Evolutionary conservation across 768 basidiomycete genomes (phyloP).

Genomic region (Lactifluus volemus): DNA sequence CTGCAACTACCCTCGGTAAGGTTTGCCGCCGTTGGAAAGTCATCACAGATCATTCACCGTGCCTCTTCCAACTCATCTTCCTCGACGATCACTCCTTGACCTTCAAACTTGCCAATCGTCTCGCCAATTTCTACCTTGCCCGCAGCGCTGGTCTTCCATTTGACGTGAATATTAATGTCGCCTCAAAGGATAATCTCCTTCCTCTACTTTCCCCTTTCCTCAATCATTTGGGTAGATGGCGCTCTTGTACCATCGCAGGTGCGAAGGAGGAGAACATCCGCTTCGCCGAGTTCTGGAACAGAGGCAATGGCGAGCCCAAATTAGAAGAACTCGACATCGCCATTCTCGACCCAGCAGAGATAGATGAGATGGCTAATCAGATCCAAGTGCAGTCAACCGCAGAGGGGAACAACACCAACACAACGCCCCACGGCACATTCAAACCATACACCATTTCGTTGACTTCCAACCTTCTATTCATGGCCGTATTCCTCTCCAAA

Average conservation of each 20-base stretch:
- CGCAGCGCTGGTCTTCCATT: conserved; percentile 47
- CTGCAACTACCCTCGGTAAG: conserved; percentile 39
- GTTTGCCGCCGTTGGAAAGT: conserved; percentile 56
- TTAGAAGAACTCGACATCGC: conserved; percentile 22
- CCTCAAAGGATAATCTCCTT: conserved; percentile 43
- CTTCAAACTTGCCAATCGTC: conserved; percentile 33
- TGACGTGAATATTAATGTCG: conserved; percentile 42
- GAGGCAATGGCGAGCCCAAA: conserved; percentile 11
- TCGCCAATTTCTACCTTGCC: conserved; percentile 46
- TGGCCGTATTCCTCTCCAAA: conserved; percentile 42
- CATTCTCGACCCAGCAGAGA: conserved; percentile 17
- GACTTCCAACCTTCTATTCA: conserved; percentile 20
- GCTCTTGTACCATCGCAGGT: conserved; percentile 36
- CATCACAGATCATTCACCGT: conserved; percentile 44
- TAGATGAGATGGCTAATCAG: conserved; percentile 10
- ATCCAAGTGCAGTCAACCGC: not conserved
- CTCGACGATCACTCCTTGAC: conserved; percentile 37
- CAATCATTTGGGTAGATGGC: conserved; percentile 49
- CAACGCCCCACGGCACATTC: conserved; percentile 5
- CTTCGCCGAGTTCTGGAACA: conserved; percentile 25
- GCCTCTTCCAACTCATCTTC: conserved; percentile 50
- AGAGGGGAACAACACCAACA: not conserved
- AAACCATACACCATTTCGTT: conserved; percentile 16
- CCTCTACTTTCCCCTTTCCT: conserved; percentile 59
- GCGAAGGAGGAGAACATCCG: conserved; percentile 26